Base-by-base conservation (phyloP, 495 filamentous ascomycete genomes). In the Cudoniella acicularis region DNA sequence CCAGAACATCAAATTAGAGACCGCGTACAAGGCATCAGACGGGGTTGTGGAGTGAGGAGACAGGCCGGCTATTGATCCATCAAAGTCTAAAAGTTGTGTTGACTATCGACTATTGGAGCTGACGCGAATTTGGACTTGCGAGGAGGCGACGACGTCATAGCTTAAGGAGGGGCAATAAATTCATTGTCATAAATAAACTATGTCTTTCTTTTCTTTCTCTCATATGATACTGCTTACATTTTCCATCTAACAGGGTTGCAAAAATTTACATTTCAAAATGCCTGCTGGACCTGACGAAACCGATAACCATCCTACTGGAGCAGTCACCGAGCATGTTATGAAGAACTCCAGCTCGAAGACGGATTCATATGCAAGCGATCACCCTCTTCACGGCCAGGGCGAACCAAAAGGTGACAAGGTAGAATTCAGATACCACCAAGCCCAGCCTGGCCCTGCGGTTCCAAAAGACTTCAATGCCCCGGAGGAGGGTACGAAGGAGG, bases 401-500 rank as follows among this genome's bases (percentile, higher is more conserved):
- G 49, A 66, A 57, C 62, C 60, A 22, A 66, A 72, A 45, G 71
- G 70, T 42, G 69, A 69, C 46, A 66, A 71, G 51, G 61, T 66
- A 20, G 64, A 66, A 9, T 77, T 82, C 63, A 65, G 68, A 50
- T 69, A 75, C 18, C 75, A 78, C 62, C 60, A 74, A 40, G 79
- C 79, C 17, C 67, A 74, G 48, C 79, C 79, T 1, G 80, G 80
- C 10, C 80, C 80, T 2, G 80, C 66, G 23, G 61, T 82, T 21
- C 72, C 76, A 1, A 67, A 78, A 53, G 68, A 75, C 51, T 75
- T 83, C 67, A 64, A 68, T 27, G 67, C 65, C 16, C 63, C 72
- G 54, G 70, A 80, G 67, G 78, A 82, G 64, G 80, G 80, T 13
- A 81, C 86, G n/a, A 85, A 83, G 67, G 85, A 88, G 66, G 87